Base-by-base conservation (phyloP, 495 filamentous ascomycete genomes). In the Ascodesmis nigricans region DNA sequence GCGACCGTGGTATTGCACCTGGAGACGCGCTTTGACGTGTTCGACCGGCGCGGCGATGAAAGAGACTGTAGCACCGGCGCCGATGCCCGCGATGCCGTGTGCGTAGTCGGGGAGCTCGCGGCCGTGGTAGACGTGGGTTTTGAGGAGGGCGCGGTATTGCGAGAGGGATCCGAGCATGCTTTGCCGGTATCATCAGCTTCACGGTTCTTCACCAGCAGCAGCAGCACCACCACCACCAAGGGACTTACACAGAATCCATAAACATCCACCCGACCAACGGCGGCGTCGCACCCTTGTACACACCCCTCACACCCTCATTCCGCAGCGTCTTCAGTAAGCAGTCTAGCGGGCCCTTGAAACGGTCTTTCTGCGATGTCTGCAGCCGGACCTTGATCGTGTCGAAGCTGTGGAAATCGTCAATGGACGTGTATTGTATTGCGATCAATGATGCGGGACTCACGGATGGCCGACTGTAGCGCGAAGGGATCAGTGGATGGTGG, bases 181-280 rank as follows among this genome's bases (percentile, higher is more conserved):
- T 35, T n/a, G n/a, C n/a, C n/a, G n/a, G n/a, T n/a, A n/a, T n/a
- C n/a, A n/a, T n/a, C n/a, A n/a, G n/a, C n/a, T n/a, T n/a, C n/a
- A n/a, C n/a, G n/a, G n/a, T n/a, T n/a, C n/a, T n/a, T n/a, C n/a
- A n/a, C n/a, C 0, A 26, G n/a, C 24, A 6, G 7, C n/a, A 21
- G n/a, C n/a, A n/a, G n/a, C n/a, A n/a, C n/a, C n/a, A n/a, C n/a
- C n/a, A n/a, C n/a, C n/a, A n/a, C n/a, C n/a, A 18, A 2, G 9
- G 11, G 13, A 54, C 57, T 45, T 49, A 71, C 67, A 92, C 58
- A 39, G 69, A 76, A 55, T 95, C 84, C 84, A 95, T 93, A 52
- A 84, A 75, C 79, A 92, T 91, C 84, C 84, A 97, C 40, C 87
- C 87, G 38, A 91, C 67, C 33, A 92, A 57, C 26, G 82, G 84